phyloP scores from a whole-genome alignment of 371 early-diverging fungal species.

The Mortierella sp. region DNA sequence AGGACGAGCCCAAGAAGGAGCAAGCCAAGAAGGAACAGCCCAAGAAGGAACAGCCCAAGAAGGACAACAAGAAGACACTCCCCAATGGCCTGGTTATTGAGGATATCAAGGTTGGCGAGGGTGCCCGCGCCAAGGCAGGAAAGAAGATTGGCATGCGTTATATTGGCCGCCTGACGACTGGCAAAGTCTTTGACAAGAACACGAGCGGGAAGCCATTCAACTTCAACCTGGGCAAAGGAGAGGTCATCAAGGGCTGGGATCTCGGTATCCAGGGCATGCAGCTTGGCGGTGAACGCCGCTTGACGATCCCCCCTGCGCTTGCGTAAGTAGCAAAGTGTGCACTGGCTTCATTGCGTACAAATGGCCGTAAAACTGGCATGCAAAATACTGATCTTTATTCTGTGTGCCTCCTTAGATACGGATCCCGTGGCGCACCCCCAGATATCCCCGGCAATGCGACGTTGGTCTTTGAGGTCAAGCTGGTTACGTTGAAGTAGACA shows the following conservation, averaged over 20 bases:
- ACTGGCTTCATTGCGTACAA: background rate
- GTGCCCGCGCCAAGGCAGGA: constrained; percentile 81
- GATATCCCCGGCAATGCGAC: constrained; percentile 91
- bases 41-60: constrained; percentile 36
- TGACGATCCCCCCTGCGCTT: constrained; percentile 89
- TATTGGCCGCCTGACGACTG: constrained; percentile 90
- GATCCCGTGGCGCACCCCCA: constrained; percentile 86
- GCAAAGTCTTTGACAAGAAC: constrained; percentile 96
- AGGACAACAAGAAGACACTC: constrained; percentile 57
- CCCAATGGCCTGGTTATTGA: constrained; percentile 84
- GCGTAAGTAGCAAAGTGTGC: constrained; percentile 28
- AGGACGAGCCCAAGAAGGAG: constrained; percentile 34
- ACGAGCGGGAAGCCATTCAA: constrained; percentile 89
- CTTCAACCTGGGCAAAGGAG: constrained; percentile 89
- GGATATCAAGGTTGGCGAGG: constrained; percentile 80
- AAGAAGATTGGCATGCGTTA: constrained; percentile 85
- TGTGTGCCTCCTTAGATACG: constrained; percentile 69
- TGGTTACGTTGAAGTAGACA: constrained; percentile 49
- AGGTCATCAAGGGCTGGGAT: constrained; percentile 98
- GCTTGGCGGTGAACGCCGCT: constrained; percentile 88
- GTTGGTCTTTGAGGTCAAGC: constrained; percentile 87
- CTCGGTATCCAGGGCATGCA: constrained; percentile 91
- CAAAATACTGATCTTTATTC: background rate
- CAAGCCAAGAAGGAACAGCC: constrained; percentile 24
- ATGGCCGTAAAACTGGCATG: background rate